Evolutionary conservation across 2,329 filamentous ascomycete species (phyloP), one percentile per base, ranked within the genome.

Genomic region (Pestalotiopsis sp.): DNA sequence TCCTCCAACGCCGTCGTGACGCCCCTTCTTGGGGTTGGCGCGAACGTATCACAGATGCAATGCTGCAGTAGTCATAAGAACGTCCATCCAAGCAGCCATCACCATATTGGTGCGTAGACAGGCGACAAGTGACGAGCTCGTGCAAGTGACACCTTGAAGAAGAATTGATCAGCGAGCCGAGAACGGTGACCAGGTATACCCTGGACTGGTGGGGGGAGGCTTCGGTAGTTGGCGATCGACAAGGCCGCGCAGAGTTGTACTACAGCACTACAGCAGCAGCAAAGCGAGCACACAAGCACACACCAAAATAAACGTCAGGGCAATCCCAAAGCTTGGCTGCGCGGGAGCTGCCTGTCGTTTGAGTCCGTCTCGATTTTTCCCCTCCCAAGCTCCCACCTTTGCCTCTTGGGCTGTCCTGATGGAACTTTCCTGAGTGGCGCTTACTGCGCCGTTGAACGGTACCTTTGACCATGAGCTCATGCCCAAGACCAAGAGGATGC

Each of bases 191-290:
- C 61, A 14, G 61, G 61, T 39, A 64, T 25, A 23, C 36, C n/a
- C 20, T 36, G 17, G 20, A n/a, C 25, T 64, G 61, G 41, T 64
- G 61, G 61, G 25, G 59, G 38, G 20, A 45, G 41, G 38, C 20
- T 64, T 64, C 61, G 61, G 61, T 64, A 64, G 38, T 64, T 64
- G 61, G 36, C 20, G 61, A 64, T 64, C 61, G n/a, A 52, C 61
- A 64, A 45, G 38, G 25, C 41, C 39, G 61, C 39, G 61, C 59
- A 62, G 36, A 27, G 45, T 36, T 64, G 61, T 20, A 64, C 25
- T 36, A 25, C 61, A 64, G 25, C 36, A 23, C 7, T 20, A 36
- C 31, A 36, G 31, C 31, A 36, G 31, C 31, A 36, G 31, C 31
- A 36, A 9, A 36, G 31, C 9, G 31, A 36, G 31, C 31, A 36